These are phyloP conservation scores for Priceomyces medius DNA, from an alignment of 805 yeast genomes.

Conservation along the genomic window DNA sequence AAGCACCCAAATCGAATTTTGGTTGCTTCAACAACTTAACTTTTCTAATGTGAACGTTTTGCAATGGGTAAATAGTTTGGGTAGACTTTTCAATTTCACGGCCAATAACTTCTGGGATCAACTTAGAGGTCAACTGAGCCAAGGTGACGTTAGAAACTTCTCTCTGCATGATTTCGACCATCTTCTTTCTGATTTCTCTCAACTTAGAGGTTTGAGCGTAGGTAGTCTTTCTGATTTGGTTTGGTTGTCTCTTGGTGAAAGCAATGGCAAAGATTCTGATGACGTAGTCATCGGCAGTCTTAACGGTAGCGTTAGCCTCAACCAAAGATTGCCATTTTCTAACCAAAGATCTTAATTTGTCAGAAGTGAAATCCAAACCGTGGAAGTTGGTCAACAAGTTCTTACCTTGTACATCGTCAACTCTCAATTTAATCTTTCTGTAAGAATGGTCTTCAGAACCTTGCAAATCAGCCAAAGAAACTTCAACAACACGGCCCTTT, in stretches of 20 bases:
- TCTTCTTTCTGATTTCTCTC: conserved; percentile 96
- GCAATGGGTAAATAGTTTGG: conserved; percentile 93
- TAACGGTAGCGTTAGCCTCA: conserved; percentile 97
- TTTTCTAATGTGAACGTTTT: conserved; percentile 98
- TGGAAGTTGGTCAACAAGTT: conserved; percentile 99
- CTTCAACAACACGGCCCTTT: conserved; percentile 97
- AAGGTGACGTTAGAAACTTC: conserved; percentile 93
- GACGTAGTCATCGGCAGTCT: conserved; percentile 96
- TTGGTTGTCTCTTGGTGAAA: conserved; percentile 96
- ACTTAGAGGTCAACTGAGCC: conserved; percentile 94
- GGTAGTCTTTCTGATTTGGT: conserved; percentile 96
- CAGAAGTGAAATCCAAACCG: conserved; percentile 97
- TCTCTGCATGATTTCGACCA: conserved; percentile 93
- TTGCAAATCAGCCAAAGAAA: conserved; percentile 94
- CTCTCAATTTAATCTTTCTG: conserved; percentile 97
- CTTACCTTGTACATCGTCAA: conserved; percentile 98
- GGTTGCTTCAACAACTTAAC: conserved; percentile 98
- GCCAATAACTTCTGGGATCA: conserved; percentile 98
- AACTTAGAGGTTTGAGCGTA: conserved; percentile 97
- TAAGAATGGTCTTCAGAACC: conserved; percentile 98
- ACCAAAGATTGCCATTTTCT: conserved; percentile 99
- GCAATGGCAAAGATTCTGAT: conserved; percentile 96
- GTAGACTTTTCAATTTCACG: conserved; percentile 98
- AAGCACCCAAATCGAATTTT: conserved; percentile 95
- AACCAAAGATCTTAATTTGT: conserved; percentile 95